Conservation (phyloP, 2,329 filamentous ascomycete species). For the Colletotrichum sp. region DNA sequence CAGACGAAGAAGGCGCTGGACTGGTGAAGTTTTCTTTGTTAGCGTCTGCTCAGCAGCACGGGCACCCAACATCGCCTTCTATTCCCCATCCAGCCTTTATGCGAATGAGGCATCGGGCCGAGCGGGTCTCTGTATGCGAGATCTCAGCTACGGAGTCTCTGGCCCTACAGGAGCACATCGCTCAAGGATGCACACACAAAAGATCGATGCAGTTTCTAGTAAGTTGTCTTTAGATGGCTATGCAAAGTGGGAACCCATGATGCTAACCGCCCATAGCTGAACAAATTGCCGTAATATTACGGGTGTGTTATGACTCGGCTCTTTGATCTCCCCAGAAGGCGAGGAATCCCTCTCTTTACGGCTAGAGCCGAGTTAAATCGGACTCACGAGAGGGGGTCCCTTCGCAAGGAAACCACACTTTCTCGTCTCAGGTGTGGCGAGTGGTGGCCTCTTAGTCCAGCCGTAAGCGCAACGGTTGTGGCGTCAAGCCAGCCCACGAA, state of each 20-base stretch:
- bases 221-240: not conserved
- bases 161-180: not conserved
- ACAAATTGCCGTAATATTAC: slow-evolving; percentile 4
- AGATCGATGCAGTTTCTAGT: not conserved
- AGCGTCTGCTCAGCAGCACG: not conserved
- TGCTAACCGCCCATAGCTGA: slow-evolving; percentile 8
- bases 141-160: not conserved
- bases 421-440: not conserved
- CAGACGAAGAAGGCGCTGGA: slow-evolving; percentile 38
- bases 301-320: not conserved
- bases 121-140: not conserved
- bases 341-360: not conserved
- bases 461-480: not conserved
- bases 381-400: not conserved
- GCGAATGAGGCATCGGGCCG: not conserved
- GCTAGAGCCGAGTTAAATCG: slow-evolving; percentile 10
- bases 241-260: not conserved
- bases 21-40: slow-evolving; percentile 33
- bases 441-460: not conserved
- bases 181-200: not conserved
- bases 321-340: not conserved
- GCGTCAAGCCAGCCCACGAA: not conserved
- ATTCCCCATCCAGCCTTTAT: not conserved
- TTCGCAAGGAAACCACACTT: not conserved
- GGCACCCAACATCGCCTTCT: not conserved